Conservation (phyloP, 2,329 filamentous ascomycete species). For the Huntiella moniliformis region DNA sequence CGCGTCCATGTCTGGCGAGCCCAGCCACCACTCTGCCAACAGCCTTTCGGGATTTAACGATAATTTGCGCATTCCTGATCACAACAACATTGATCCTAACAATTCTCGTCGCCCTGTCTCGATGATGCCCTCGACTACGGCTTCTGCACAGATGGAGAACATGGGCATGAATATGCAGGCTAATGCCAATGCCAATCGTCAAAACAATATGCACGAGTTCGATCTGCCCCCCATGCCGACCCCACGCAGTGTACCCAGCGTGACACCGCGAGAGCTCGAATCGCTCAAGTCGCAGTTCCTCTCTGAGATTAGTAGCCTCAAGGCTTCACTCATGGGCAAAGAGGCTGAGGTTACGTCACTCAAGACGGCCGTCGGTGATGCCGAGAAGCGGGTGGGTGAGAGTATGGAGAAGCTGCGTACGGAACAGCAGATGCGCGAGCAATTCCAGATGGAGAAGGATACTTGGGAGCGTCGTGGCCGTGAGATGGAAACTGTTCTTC, state of each 20-base stretch:
- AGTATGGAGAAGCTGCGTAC: conserved; percentile 69
- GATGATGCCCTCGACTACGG: conserved; percentile 8
- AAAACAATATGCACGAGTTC: conserved; percentile 50
- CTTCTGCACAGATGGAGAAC: neutral
- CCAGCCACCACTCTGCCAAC: conserved; percentile 43
- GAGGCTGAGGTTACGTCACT: conserved; percentile 80
- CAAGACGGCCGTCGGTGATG: conserved; percentile 73
- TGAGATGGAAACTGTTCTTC: conserved; percentile 69
- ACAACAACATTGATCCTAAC: conserved; percentile 12
- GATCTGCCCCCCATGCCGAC: conserved; percentile 90
- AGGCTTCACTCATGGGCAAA: conserved; percentile 76
- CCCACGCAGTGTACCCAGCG: conserved; percentile 72
- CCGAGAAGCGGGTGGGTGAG: conserved; percentile 79
- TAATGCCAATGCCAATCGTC: conserved; percentile 29
- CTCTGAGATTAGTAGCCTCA: conserved; percentile 86
- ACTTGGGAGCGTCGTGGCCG: conserved; percentile 70
- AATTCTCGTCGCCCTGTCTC: conserved; percentile 19
- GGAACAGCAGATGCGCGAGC: conserved; percentile 49
- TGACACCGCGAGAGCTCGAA: conserved; percentile 83
- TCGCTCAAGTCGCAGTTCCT: conserved; percentile 78
- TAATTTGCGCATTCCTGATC: conserved; percentile 31
- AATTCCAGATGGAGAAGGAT: conserved; percentile 54
- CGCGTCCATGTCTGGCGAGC: conserved; percentile 23
- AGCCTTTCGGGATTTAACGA: conserved; percentile 79
- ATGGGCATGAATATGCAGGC: conserved; percentile 14